These are phyloP conservation scores for baker's yeast (Saccharomyces cerevisiae) DNA, from an alignment of 805 yeast genomes.

Conservation along the genomic window DNA sequence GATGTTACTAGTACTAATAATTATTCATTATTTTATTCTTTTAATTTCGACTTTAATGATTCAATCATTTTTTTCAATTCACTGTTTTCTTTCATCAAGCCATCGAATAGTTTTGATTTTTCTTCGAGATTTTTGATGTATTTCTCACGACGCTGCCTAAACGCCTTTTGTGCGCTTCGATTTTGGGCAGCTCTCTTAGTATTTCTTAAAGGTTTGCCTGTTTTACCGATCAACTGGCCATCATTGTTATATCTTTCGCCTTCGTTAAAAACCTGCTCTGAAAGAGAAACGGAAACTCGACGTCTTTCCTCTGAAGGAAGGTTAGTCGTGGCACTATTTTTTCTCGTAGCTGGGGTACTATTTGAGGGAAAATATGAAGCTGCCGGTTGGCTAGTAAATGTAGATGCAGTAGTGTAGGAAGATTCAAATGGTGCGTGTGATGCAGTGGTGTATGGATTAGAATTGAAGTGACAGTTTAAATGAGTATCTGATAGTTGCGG, in stretches of 20 bases:
- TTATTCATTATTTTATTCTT: not conserved
- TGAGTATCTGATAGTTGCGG: not conserved
- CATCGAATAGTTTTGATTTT: conserved; percentile 54
- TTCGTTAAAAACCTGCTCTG: conserved; percentile 1
- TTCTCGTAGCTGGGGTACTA: not conserved
- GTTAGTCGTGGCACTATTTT: not conserved
- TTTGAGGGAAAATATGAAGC: not conserved
- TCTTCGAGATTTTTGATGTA: conserved; percentile 73
- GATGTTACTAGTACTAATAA: not conserved
- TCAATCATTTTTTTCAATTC: conserved; percentile 38
- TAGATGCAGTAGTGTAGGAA: not conserved
- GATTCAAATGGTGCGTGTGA: not conserved
- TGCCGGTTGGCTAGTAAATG: not conserved
- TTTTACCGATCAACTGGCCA: conserved; percentile 21
- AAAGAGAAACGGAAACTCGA: not conserved
- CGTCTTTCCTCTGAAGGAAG: not conserved
- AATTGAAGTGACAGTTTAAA: not conserved
- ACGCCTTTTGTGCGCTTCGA: conserved; percentile 86
- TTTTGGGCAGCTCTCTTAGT: conserved; percentile 89
- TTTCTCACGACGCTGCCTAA: conserved; percentile 74
- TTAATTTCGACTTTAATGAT: conserved; percentile 1
- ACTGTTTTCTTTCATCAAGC: conserved; percentile 56
- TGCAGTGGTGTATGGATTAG: not conserved
- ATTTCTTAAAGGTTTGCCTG: conserved; percentile 28
- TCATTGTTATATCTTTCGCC: conserved; percentile 15